Conservation (phyloP, 2,329 filamentous ascomycete genomes). For the Microcyclospora tardicrescens region DNA sequence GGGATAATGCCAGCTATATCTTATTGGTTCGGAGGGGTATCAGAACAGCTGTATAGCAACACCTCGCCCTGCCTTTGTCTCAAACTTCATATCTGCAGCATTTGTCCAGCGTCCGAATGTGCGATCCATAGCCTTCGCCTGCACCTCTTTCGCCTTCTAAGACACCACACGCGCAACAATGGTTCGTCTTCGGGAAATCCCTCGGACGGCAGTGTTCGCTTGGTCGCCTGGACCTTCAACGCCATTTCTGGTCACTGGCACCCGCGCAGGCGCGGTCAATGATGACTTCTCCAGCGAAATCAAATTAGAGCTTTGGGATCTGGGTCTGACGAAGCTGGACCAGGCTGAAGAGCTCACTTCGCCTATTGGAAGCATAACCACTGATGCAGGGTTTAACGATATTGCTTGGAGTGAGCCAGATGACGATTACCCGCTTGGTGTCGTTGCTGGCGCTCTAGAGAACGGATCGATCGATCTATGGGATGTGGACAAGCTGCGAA, state of each 20-base stretch:
- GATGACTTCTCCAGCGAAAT: constrained; percentile 97
- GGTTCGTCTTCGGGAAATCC: constrained; percentile 94
- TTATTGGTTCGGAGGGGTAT: no score
- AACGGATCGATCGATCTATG: constrained; percentile 88
- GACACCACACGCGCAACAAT: constrained; percentile 39
- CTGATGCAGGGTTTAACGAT: constrained; percentile 93
- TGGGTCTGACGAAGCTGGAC: constrained; percentile 64
- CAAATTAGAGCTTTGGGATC: constrained; percentile 90
- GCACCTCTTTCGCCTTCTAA: constrained; percentile 11
- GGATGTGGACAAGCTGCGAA: constrained; percentile 63
- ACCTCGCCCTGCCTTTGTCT: constrained; percentile 1
- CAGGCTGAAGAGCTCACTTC: constrained; percentile 66
- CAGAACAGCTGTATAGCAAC: background rate
- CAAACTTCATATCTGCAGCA: constrained; percentile 2
- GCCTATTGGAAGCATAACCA: constrained; percentile 68
- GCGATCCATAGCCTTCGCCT: constrained; percentile 8
- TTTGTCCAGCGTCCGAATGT: constrained; percentile 3
- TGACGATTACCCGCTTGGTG: constrained; percentile 64
- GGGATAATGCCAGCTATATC: no score
- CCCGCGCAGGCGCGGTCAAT: constrained; percentile 85
- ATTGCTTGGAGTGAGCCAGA: constrained; percentile 84
- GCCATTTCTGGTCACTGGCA: constrained; percentile 83
- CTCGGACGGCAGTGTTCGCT: constrained; percentile 90
- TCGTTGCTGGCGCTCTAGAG: constrained; percentile 90
- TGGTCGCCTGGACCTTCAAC: constrained; percentile 76